These are phyloP conservation scores for Magnusiomyces tetraspermus DNA, from an alignment of 1,139 yeast species.

Conservation along the genomic window DNA sequence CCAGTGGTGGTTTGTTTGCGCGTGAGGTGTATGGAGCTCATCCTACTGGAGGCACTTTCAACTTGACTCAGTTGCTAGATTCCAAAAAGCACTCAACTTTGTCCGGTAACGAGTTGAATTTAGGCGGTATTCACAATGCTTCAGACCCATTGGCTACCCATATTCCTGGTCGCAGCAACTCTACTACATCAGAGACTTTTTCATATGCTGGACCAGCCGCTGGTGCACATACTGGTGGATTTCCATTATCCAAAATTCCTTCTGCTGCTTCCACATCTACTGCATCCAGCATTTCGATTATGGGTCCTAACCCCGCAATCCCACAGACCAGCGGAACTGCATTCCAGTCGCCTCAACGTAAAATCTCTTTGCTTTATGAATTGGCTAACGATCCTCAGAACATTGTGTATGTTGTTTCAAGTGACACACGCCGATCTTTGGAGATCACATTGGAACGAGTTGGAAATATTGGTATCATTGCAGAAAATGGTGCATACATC, in stretches of 20 bases:
- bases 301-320: neutral
- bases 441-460: slow-evolving; percentile 61
- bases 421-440: slow-evolving; percentile 52
- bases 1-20: neutral
- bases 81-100: neutral
- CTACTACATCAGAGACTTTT: too few species aligned
- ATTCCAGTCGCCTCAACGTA: slow-evolving; percentile 29
- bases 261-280: neutral
- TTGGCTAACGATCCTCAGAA: slow-evolving; percentile 47
- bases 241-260: too few species aligned
- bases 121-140: neutral
- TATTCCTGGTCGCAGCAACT: too few species aligned
- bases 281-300: neutral
- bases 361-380: slow-evolving; percentile 34
- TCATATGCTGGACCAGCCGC: too few species aligned
- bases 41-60: neutral
- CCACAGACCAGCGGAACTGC: slow-evolving; percentile 9
- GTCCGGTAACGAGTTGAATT: neutral
- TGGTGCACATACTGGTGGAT: too few species aligned
- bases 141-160: too few species aligned
- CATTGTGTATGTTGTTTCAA: slow-evolving; percentile 62
- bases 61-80: neutral
- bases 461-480: slow-evolving; percentile 68
- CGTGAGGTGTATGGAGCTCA: neutral
- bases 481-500: slow-evolving; percentile 74